Evolutionary conservation across 2,329 filamentous ascomycete species (phyloP), one percentile per base, ranked within the genome.

Genomic region (Cadophora luteo-olivacea): DNA sequence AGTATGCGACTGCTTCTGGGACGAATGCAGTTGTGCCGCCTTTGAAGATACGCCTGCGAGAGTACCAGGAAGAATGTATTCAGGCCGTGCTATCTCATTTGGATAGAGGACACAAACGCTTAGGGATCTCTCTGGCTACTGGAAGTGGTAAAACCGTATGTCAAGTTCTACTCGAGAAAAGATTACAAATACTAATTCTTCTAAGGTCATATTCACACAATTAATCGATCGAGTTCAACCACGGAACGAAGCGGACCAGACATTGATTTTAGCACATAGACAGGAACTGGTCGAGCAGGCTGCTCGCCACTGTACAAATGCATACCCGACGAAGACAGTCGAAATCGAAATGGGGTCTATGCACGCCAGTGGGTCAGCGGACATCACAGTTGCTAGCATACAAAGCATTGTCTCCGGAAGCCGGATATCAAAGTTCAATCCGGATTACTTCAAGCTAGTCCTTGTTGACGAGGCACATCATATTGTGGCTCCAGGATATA

Each of bases 391-490:
- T 63, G 96, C 95, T 55, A 97, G 95, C 41, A 86, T 99, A 45
- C 90, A 91, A 76, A 97, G 93, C 79, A 89, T 99, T 74, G 88
- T 85, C 8, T 97, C 92, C 5, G 87, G 88, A 14, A 87, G 90
- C 64, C 87, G 96, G 1, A 85, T 98, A n/a, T 77, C 80, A 45
- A 97, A 97, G 77, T 98, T 95, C 75, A 88, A 97, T 72, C 92
- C 94, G 0, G 80, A 79, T 0, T 83, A 83, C 8, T 98, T 95
- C 84, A 99, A 99, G 80, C 87, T 99, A 0, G 83, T 99, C 0
- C 85, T 99, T 2, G 95, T 99, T 4, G 96, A 99, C 72, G 96
- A 99, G 80, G 96, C 95, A 4, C 96, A 99, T 78, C 96, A 99
- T 79, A 97, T 98, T 64, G 94, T 97, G 55, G 92, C 96, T 0